Evolutionary conservation across 78 protist species (phyloP).

Genomic region (Capsaspora owczarzaki): DNA sequence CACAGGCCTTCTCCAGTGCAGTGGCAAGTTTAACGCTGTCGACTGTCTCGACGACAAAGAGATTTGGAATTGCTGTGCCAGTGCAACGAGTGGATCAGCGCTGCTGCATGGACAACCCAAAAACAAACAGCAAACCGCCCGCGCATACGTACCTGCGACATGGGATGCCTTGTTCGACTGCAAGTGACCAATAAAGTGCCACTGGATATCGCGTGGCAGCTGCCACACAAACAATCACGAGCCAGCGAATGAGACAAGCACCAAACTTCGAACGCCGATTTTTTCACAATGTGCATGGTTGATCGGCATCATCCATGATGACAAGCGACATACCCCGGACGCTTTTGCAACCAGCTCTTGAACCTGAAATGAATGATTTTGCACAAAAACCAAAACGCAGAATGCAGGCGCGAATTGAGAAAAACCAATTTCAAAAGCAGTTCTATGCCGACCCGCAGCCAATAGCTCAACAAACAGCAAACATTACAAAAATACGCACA

Average conservation of each 20-base stretch:
- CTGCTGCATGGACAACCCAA: not conserved
- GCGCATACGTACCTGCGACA: slow-evolving; percentile 5
- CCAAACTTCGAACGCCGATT: not conserved
- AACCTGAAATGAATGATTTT: not conserved
- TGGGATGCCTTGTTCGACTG: slow-evolving; percentile 59
- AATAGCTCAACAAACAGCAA: no score
- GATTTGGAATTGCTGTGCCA: slow-evolving; percentile 8
- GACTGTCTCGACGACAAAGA: slow-evolving; percentile 45
- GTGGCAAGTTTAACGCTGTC: slow-evolving; percentile 33
- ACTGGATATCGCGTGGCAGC: slow-evolving; percentile 49
- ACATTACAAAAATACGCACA: slow-evolving; percentile 17
- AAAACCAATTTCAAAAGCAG: no score
- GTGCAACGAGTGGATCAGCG: not conserved
- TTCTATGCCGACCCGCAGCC: no score
- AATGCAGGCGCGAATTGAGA: not conserved
- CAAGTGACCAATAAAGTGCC: slow-evolving; percentile 74
- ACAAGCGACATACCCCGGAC: not conserved
- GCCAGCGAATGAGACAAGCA: not conserved
- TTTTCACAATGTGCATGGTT: no score
- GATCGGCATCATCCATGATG: no score
- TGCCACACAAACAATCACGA: no score
- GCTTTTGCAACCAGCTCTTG: slow-evolving; percentile 56
- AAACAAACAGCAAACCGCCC: not conserved
- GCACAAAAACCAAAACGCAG: no score
- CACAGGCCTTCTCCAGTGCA: slow-evolving; percentile 16